These are phyloP conservation scores for Sabuloglossum arenarium DNA, from an alignment of 495 filamentous ascomycete species.

Conservation along the genomic window DNA sequence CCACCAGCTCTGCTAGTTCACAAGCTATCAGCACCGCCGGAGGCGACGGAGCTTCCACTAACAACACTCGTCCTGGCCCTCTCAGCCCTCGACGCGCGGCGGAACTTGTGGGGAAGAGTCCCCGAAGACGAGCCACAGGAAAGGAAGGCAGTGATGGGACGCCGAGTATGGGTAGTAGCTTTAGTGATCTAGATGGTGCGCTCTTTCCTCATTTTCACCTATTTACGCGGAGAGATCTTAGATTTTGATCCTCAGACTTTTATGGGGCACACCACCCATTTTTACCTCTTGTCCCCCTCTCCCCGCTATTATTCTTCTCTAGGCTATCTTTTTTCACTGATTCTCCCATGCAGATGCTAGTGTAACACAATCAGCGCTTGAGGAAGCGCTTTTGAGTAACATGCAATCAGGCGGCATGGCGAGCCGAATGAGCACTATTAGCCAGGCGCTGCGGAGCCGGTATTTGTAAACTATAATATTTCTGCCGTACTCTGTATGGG, in stretches of 20 bases:
- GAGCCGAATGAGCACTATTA: constrained; percentile 76
- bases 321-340: constrained; percentile 4
- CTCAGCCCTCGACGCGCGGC: constrained; percentile 33
- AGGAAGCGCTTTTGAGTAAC: constrained; percentile 80
- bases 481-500: too few species aligned
- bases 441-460: constrained; percentile 35
- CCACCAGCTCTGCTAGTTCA: constrained; percentile 35
- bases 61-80: constrained; percentile 11
- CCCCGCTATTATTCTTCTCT: not conserved
- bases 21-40: constrained; percentile 15
- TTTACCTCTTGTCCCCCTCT: not conserved
- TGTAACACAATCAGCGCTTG: constrained; percentile 81
- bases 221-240: not conserved
- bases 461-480: constrained; percentile 10
- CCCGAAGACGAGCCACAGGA: constrained; percentile 19
- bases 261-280: not conserved
- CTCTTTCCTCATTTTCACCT: constrained; percentile 2
- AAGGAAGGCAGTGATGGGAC: constrained; percentile 63
- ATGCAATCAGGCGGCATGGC: constrained; percentile 70
- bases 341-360: constrained; percentile 46
- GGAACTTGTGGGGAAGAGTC: constrained; percentile 35
- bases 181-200: constrained; percentile 86
- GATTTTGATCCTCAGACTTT: not conserved
- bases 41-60: constrained; percentile 5
- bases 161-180: constrained; percentile 94